A percentile compares a stretch with the other conserved stretches of the same genome.
Evolutionary conservation across 208 protist species (phyloP).

Genomic region (Trypanosoma caninum): DNA sequence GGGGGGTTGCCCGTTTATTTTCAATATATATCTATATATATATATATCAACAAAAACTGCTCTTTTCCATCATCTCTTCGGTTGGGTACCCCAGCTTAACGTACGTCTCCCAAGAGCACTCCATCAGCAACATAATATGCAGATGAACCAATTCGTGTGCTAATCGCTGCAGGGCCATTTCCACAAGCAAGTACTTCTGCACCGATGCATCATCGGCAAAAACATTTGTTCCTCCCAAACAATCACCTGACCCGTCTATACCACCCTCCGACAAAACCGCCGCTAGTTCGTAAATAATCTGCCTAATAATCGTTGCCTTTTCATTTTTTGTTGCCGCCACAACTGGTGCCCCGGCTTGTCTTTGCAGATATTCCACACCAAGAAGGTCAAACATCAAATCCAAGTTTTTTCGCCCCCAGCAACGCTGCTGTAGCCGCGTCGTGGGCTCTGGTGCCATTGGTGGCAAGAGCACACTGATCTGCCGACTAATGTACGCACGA

Average conservation of each 20-base stretch:
- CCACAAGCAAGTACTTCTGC: conserved; percentile 16
- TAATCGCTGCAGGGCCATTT: conserved; percentile 30
- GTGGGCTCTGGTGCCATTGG: conserved; percentile 31
- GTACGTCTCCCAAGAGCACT: conserved; percentile 20
- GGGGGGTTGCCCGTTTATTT: too few relatives aligned
- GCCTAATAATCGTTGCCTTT: conserved; percentile 25
- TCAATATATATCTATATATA: background rate
- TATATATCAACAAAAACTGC: conserved; percentile 21
- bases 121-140: conserved; percentile 28
- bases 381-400: conserved; percentile 36
- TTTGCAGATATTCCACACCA: conserved; percentile 14
- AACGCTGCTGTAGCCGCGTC: conserved; percentile 28
- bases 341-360: conserved; percentile 5
- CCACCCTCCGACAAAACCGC: conserved; percentile 16
- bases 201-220: background rate
- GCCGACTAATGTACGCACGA: conserved; percentile 26
- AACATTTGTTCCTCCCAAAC: background rate
- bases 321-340: conserved; percentile 28
- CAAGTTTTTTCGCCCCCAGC: conserved; percentile 32
- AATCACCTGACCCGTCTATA: background rate
- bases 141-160: conserved; percentile 31
- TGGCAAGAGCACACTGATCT: conserved; percentile 19
- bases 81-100: conserved; percentile 20
- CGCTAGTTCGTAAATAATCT: conserved; percentile 28
- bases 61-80: conserved; percentile 17